Base-by-base conservation (phyloP, 345 rosid species). In the Brassica incana region DNA sequence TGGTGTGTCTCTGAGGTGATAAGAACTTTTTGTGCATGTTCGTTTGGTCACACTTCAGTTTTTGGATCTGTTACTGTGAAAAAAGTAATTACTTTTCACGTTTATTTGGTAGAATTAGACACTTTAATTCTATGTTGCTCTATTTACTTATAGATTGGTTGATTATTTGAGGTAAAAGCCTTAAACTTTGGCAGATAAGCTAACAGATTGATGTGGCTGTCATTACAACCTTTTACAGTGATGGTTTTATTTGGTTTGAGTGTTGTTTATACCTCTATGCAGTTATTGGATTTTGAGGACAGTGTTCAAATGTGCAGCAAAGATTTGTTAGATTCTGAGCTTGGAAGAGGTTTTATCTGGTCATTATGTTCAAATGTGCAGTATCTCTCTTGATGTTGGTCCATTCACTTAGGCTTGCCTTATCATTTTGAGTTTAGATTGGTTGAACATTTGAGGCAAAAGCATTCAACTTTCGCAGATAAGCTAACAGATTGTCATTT, bases 1-100 rank as follows among this genome's bases (percentile, higher is more conserved):
- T 58, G 77, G 69, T 74, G 18, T 62, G 33, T 80, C 83, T 75
- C 52, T 64, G 62, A 75, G 79, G 83, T 69, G 62, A 16, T 45
- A 62, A 45, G 29, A 45, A 25, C 32, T 73, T 63, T 38, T 63
- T 38, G 30, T 58, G 65, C 60, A 71, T 71, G 43, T 71, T 54
- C 3, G 50, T 65, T 35, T 65, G 69, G 50, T 65, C 50, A 65
- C 69, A 16, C 50, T 35, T 38, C 12, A 8, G 30, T 10, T 36
- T 63, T 69, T 67, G 69, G 78, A 66, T 60, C 67, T 79, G 64
- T 73, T 30, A 66, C 36, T 67, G 69, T 73, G 73, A 43, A 61
- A 61, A 79, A 67, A 33, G 9, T 58, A 65, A 11, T 40, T 12
- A 18, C 3, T 59, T 60, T 59, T 36, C 58, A 54, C 71, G 71